A percentile compares a stretch with the other conserved stretches of the same genome.
These are phyloP conservation scores for Ormosia semicastrata DNA, from an alignment of 306 rosid genomes.

Conservation along the genomic window DNA sequence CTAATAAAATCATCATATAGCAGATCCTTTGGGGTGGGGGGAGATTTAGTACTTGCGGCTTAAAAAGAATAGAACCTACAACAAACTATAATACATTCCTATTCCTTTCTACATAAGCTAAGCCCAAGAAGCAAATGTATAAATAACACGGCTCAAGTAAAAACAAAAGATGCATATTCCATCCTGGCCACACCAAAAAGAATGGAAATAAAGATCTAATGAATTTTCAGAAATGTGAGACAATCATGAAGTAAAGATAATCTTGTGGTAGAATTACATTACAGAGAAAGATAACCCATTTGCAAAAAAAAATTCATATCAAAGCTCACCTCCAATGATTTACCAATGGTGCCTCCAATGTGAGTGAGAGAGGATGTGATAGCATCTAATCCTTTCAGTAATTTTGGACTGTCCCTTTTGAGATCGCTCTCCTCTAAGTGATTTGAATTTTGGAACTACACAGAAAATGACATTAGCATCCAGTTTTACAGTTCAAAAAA, in stretches of 20 bases:
- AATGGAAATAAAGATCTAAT: background rate
- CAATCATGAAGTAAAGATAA: background rate
- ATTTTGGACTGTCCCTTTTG: conserved; percentile 59
- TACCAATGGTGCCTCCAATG: conserved; percentile 85
- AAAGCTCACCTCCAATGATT: conserved; percentile 81
- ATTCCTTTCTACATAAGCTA: background rate
- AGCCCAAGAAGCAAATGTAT: background rate
- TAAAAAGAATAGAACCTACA: background rate
- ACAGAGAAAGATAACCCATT: background rate
- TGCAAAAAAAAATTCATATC: background rate
- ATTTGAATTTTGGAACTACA: conserved; percentile 51
- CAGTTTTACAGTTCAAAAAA: conserved; percentile 15
- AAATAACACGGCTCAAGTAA: background rate
- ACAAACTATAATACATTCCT: background rate
- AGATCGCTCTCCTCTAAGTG: conserved; percentile 49
- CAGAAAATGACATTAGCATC: conserved; percentile 19
- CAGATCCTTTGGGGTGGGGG: background rate
- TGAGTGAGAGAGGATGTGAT: conserved; percentile 82
- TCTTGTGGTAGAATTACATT: background rate
- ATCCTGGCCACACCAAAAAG: background rate
- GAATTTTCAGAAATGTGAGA: conserved; percentile 6
- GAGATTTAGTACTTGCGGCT: background rate
- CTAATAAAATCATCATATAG: conserved; percentile 12
- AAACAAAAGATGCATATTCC: conserved; percentile 4
- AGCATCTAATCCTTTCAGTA: conserved; percentile 73